Conservation (phyloP, 2,329 filamentous ascomycete species). For the Dryadomyces quercivorus region DNA sequence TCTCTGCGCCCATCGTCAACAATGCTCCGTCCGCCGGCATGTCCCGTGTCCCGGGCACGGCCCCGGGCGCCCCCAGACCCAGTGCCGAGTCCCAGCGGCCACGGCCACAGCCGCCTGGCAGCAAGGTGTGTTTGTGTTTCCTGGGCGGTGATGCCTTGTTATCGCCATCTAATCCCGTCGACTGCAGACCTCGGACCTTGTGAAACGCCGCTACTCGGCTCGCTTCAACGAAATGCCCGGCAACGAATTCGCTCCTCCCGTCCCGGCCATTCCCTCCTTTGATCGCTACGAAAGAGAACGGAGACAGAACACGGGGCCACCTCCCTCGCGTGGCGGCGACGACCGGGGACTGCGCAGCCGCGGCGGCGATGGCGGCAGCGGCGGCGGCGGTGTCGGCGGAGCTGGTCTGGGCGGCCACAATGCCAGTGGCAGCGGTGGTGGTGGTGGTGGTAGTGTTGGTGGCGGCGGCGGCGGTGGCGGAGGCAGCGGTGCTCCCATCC, state of each 20-base stretch:
- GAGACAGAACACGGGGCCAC: constrained; percentile 23
- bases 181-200: constrained; percentile 63
- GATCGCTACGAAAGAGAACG: constrained; percentile 38
- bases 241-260: constrained; percentile 61
- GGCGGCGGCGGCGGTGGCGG: neutral
- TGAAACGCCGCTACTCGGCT: constrained; percentile 90
- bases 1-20: constrained; percentile 47
- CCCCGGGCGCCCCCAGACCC: constrained; percentile 16
- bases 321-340: constrained; percentile 37
- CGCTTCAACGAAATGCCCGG: constrained; percentile 73
- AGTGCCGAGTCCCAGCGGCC: constrained; percentile 24
- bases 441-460: neutral
- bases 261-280: constrained; percentile 54
- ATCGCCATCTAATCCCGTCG: neutral
- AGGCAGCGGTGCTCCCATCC: constrained; percentile 27
- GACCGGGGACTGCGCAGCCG: constrained; percentile 1
- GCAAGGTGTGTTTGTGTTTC: constrained; percentile 33
- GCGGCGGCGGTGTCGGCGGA: neutral
- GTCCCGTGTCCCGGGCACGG: constrained; percentile 22
- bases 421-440: neutral
- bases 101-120: constrained; percentile 38
- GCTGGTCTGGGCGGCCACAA: neutral
- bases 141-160: neutral
- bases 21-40: constrained; percentile 10
- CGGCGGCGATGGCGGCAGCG: neutral